Evolutionary conservation across 2,329 filamentous ascomycete species (phyloP).

Genomic region (Helotiales sp.): DNA sequence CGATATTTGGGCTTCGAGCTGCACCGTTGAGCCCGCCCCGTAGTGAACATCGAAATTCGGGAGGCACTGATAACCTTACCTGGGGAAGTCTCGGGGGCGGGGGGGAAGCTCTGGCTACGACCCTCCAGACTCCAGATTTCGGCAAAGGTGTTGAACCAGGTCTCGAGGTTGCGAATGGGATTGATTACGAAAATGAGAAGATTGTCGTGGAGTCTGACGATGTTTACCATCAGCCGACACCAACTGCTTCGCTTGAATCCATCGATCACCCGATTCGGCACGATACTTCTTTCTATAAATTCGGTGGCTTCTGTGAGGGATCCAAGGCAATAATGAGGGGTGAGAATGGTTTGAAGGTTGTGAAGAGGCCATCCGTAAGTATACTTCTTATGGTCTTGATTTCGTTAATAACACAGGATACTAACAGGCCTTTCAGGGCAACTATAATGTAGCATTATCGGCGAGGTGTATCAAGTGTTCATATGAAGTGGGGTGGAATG

Average conservation of each 20-base stretch:
- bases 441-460: slow-evolving; percentile 39
- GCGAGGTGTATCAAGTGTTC: slow-evolving; percentile 41
- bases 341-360: slow-evolving; percentile 39
- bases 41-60: slow-evolving; percentile 28
- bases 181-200: slow-evolving; percentile 30
- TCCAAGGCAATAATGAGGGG: slow-evolving; percentile 38
- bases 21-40: slow-evolving; percentile 32
- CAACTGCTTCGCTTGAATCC: slow-evolving; percentile 35
- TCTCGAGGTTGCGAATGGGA: slow-evolving; percentile 33
- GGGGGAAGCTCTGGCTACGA: slow-evolving; percentile 28
- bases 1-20: slow-evolving; percentile 33
- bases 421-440: slow-evolving; percentile 35
- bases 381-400: background rate
- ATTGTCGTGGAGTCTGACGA: slow-evolving; percentile 14
- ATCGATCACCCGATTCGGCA: slow-evolving; percentile 38
- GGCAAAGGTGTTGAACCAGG: slow-evolving; percentile 35
- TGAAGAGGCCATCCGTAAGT: slow-evolving; percentile 40
- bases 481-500: slow-evolving; percentile 41
- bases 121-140: slow-evolving; percentile 33
- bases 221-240: slow-evolving; percentile 18
- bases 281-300: slow-evolving; percentile 41
- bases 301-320: slow-evolving; percentile 42
- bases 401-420: slow-evolving; percentile 17
- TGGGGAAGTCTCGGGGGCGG: slow-evolving; percentile 22
- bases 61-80: slow-evolving; percentile 11